These are phyloP conservation scores for Mortierella sp. DNA, from an alignment of 371 early-diverging fungal species.

Conservation along the genomic window DNA sequence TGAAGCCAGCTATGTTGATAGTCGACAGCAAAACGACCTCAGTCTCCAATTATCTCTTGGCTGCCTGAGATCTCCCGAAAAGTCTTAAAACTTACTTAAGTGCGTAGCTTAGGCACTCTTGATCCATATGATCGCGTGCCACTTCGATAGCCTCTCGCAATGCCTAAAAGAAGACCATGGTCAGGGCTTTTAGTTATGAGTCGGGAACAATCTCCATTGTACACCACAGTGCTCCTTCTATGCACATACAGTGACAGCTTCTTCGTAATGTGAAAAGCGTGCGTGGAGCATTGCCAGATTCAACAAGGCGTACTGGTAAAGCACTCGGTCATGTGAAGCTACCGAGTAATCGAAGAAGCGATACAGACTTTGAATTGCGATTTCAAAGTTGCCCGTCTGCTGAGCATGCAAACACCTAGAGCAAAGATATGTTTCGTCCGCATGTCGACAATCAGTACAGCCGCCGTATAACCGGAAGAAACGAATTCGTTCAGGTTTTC, in stretches of 20 bases:
- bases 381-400: conserved; percentile 38
- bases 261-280: conserved; percentile 52
- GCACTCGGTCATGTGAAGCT: conserved; percentile 15
- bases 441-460: not conserved
- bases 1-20: conserved; percentile 48
- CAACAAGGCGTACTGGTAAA: conserved; percentile 56
- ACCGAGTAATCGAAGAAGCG: conserved; percentile 46
- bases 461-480: not conserved
- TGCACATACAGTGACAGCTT: conserved; percentile 47
- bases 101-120: conserved; percentile 56
- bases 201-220: not conserved
- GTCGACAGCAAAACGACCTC: no score
- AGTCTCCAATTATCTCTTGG: no score
- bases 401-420: conserved; percentile 36
- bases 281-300: conserved; percentile 56
- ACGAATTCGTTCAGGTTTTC: not conserved
- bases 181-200: not conserved
- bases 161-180: conserved; percentile 23
- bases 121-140: conserved; percentile 53
- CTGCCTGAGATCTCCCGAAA: not conserved
- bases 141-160: conserved; percentile 55
- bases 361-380: conserved; percentile 43
- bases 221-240: no score
- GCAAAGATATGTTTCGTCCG: conserved; percentile 18
- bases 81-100: conserved; percentile 37